Evolutionary conservation across 352 stramenopile species (phyloP).

Genomic region (Pythium monospermum): DNA sequence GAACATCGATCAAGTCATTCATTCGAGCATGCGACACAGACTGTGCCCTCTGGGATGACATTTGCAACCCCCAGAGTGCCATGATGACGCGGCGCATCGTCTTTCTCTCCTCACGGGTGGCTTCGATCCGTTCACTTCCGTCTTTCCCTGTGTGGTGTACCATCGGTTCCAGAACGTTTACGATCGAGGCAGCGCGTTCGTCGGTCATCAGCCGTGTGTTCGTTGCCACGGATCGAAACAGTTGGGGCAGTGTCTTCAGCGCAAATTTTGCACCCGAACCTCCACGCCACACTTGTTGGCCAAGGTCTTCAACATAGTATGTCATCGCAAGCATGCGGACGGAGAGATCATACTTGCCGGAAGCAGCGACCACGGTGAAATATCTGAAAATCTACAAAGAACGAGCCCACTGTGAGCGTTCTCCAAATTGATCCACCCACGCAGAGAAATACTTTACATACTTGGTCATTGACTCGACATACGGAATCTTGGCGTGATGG

Average conservation of each 20-base stretch:
- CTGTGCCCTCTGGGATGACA: conserved; percentile 1
- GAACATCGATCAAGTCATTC: conserved; percentile 6
- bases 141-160: not conserved
- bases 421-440: not conserved
- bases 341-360: not conserved
- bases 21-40: conserved; percentile 10
- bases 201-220: conserved; percentile 6
- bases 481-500: not conserved
- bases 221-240: conserved; percentile 2
- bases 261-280: conserved; percentile 11
- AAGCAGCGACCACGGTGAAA: not conserved
- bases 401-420: not conserved
- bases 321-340: not conserved
- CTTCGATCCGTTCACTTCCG: not conserved
- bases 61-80: conserved; percentile 15
- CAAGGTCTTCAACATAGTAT: conserved; percentile 9
- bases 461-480: conserved; percentile 5
- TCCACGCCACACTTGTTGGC: not conserved
- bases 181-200: conserved; percentile 1
- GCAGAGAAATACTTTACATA: not conserved
- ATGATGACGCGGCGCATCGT: conserved; percentile 2
- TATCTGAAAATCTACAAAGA: conserved; percentile 11
- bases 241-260: conserved; percentile 13
- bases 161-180: conserved; percentile 3
- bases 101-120: not conserved